Evolutionary conservation across 106 monocot species (phyloP).

Genomic region (Cymbidium sinense): DNA sequence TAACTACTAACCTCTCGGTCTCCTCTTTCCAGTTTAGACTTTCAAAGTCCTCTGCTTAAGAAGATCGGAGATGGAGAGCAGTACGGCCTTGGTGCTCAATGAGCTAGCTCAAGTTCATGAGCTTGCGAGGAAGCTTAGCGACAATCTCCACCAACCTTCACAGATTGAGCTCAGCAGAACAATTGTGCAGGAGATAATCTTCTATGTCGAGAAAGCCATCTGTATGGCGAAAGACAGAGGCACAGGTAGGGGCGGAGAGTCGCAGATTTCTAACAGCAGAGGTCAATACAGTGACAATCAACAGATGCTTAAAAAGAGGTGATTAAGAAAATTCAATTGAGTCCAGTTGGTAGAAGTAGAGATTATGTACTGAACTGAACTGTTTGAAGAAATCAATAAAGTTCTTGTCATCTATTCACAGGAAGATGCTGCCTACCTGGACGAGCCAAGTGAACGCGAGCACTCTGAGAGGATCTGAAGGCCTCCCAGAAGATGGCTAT

Average conservation of each 20-base stretch:
- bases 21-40: neutral
- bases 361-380: neutral
- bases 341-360: neutral
- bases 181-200: neutral
- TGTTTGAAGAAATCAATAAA: neutral
- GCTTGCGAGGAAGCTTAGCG: neutral
- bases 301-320: slow-evolving; percentile 1
- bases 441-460: neutral
- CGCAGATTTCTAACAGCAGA: neutral
- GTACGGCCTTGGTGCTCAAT: neutral
- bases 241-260: neutral
- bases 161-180: slow-evolving; percentile 4
- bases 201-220: slow-evolving; percentile 6
- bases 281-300: neutral
- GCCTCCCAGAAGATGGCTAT: slow-evolving; percentile 33
- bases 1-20: neutral
- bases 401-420: neutral
- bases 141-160: neutral
- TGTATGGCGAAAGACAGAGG: neutral
- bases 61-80: neutral
- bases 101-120: neutral
- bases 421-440: slow-evolving; percentile 5
- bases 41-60: neutral
- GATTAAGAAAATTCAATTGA: neutral
- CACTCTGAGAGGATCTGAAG: neutral